A percentile compares a stretch with the other conserved stretches of the same genome.
Conservation (phyloP, 805 yeast species). For the Millerozyma acaciae region DNA sequence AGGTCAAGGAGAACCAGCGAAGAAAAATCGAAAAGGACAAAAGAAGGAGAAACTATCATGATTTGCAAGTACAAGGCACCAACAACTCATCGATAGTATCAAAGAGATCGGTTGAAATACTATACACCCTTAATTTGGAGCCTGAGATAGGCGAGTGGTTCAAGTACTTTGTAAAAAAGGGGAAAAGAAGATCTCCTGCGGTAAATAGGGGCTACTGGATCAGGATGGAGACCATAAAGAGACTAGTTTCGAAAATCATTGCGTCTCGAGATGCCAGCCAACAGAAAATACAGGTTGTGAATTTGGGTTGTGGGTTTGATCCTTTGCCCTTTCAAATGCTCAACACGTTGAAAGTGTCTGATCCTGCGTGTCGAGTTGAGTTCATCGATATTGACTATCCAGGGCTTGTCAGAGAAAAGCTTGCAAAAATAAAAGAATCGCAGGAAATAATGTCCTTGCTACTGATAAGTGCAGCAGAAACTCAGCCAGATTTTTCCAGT, state of each 20-base stretch:
- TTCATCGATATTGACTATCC: slow-evolving; percentile 77
- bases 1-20: too few species aligned
- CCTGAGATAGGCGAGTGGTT: slow-evolving; percentile 48
- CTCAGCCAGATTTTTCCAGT: slow-evolving; percentile 20
- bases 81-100: slow-evolving; percentile 82
- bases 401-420: slow-evolving; percentile 57
- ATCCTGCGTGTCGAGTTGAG: slow-evolving; percentile 22
- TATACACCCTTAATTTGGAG: slow-evolving; percentile 41
- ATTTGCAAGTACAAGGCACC: slow-evolving; percentile 76
- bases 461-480: slow-evolving; percentile 6
- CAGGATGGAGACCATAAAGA: slow-evolving; percentile 65
- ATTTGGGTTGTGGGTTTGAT: slow-evolving; percentile 75
- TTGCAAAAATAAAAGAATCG: slow-evolving; percentile 46
- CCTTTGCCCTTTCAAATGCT: slow-evolving; percentile 40
- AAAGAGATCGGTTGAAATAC: slow-evolving; percentile 70
- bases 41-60: slow-evolving; percentile 49
- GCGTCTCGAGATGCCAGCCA: slow-evolving; percentile 10
- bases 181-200: slow-evolving; percentile 70
- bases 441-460: slow-evolving; percentile 43
- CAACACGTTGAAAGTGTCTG: slow-evolving; percentile 23
- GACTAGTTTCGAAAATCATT: slow-evolving; percentile 47
- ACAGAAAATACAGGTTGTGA: slow-evolving; percentile 40
- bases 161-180: slow-evolving; percentile 60
- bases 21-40: slow-evolving; percentile 41
- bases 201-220: slow-evolving; percentile 84